phyloP scores from a whole-genome alignment of 805 yeast species.

The Spathaspora boniae region DNA sequence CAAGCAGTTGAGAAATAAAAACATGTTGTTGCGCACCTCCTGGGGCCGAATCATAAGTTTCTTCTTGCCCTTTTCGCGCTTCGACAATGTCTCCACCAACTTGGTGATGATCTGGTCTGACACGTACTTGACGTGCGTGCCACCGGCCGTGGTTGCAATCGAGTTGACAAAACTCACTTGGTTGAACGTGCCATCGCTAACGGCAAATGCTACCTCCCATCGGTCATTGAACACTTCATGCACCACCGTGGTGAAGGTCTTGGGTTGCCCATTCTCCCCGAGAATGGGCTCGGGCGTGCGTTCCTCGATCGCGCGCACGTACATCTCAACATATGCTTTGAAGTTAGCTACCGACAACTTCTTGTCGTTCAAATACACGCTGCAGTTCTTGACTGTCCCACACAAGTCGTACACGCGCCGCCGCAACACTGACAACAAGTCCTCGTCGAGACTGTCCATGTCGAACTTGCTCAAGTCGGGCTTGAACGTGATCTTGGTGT shows the following conservation, averaged over 20 bases:
- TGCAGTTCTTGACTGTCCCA: conserved; percentile 85
- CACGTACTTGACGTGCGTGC: conserved; percentile 87
- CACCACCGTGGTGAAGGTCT: conserved; percentile 49
- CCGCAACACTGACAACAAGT: conserved; percentile 76
- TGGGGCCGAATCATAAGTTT: conserved; percentile 76
- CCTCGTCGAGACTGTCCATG: conserved; percentile 82
- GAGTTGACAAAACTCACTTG: conserved; percentile 97
- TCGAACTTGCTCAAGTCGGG: conserved; percentile 85
- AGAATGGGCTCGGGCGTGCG: conserved; percentile 34
- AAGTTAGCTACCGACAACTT: conserved; percentile 68
- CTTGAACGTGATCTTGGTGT: conserved; percentile 79
- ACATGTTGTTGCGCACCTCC: conserved; percentile 88
- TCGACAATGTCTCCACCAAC: conserved; percentile 59
- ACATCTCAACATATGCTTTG: conserved; percentile 85
- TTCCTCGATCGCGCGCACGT: conserved; percentile 69
- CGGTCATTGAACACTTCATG: conserved; percentile 79
- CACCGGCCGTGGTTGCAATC: conserved; percentile 96
- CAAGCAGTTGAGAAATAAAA: conserved; percentile 84
- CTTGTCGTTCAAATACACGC: conserved; percentile 73
- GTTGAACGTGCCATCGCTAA: conserved; percentile 84
- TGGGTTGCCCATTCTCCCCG: conserved; percentile 30
- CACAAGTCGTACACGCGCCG: conserved; percentile 95
- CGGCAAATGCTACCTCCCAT: conserved; percentile 96
- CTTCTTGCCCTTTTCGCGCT: conserved; percentile 64
- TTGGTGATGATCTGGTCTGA: conserved; percentile 81